Evolutionary conservation across 305 asterid species (phyloP), one percentile per base, ranked within the genome.

Genomic region (Striga hermonthica): DNA sequence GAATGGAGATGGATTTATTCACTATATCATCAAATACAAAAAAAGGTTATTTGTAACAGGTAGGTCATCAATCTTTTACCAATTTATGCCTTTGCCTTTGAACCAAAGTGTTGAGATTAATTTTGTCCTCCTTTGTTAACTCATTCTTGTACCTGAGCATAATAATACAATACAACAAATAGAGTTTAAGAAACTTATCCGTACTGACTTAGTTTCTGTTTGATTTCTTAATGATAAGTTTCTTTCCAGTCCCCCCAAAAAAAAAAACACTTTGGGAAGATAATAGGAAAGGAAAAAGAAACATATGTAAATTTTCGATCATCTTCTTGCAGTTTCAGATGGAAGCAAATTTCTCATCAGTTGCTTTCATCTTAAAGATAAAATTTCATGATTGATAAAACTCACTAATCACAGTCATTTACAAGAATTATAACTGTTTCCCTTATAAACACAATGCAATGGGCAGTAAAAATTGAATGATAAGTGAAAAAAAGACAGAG

Each of bases 51-150:
- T 34, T 48, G 40, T 39, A 52, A 44, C 57, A 41, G 38, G 62
- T 55, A 48, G 60, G 76, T 45, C 22, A 16, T 65, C 62, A 11
- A 40, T 62, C 95, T n/a, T n/a, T 80, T 84, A 92, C 98, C 67
- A 84, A 73, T 72, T 78, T 82, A 79, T 93, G 98, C 37, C 85
- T 84, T 62, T 93, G 96, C 75, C 80, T 86, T 72, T 78, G 84
- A 12, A 93, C 74, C 64, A 93, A 84, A 47, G 70, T 60, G 67
- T 73, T 81, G 65, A 93, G 86, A 75, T 80, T 71, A 56, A 64
- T 71, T 76, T 93, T 93, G 75, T 90, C 96, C 69, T 93, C 95
- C 80, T 84, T 93, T 55, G 73, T 82, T 75, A 90, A 71, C 79
- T 90, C 98, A 68, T 84, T 79, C 72, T 90, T 93, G 74, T 90